These are phyloP conservation scores for Herpetomonas samuelpessoai DNA, from an alignment of 208 protist species.

Conservation along the genomic window DNA sequence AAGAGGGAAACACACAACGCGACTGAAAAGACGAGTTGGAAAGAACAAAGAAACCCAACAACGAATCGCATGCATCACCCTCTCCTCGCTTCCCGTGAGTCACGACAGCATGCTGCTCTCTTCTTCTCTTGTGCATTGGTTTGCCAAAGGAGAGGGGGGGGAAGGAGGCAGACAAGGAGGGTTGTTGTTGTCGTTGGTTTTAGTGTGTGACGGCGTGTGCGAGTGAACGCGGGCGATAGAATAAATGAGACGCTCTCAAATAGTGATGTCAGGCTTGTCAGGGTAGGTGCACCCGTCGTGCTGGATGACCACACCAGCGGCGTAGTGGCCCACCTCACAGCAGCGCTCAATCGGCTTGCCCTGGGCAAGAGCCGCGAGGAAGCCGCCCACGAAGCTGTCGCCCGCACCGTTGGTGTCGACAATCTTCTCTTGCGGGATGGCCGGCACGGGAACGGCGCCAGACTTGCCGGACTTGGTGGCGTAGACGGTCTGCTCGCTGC, in stretches of 20 bases:
- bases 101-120: too few relatives aligned
- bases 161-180: too few relatives aligned
- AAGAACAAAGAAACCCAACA: too few relatives aligned
- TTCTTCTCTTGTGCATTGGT: too few relatives aligned
- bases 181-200: not conserved
- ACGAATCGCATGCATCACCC: too few relatives aligned
- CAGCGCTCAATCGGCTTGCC: constrained; percentile 69
- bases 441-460: constrained; percentile 51
- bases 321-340: constrained; percentile 89
- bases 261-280: constrained; percentile 54
- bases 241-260: constrained; percentile 9
- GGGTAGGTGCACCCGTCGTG: constrained; percentile 93
- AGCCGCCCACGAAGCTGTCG: constrained; percentile 98
- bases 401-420: constrained; percentile 98
- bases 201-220: not conserved
- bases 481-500: constrained; percentile 84
- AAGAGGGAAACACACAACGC: too few relatives aligned
- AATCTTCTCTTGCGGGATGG: constrained; percentile 86
- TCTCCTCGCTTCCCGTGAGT: too few relatives aligned
- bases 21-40: too few relatives aligned
- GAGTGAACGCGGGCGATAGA: not conserved
- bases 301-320: constrained; percentile 91
- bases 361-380: constrained; percentile 86
- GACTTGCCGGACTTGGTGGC: constrained; percentile 37
- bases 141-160: too few relatives aligned